These are phyloP conservation scores for Candida tropicalis DNA, from an alignment of 1,139 yeast genomes.

Conservation along the genomic window DNA sequence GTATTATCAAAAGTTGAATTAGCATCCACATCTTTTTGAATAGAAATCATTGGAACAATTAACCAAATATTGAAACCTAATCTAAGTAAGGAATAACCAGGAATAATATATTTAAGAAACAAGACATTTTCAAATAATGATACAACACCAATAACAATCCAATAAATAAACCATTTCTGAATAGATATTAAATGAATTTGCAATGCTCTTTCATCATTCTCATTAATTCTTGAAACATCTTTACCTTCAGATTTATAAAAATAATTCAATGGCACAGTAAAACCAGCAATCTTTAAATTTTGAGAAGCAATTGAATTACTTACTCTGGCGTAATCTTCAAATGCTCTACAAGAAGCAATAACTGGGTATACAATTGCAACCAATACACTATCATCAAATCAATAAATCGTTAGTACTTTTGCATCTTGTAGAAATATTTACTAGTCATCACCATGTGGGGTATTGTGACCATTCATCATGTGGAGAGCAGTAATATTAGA, in stretches of 20 bases:
- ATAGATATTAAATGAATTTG: conserved; percentile 38
- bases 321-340: conserved; percentile 40
- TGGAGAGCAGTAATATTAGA: not conserved
- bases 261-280: conserved; percentile 35
- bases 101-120: conserved; percentile 40
- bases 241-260: conserved; percentile 5
- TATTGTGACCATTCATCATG: not conserved
- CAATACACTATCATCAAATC: conserved; percentile 16
- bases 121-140: conserved; percentile 35
- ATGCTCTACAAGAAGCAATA: conserved; percentile 54
- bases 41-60: conserved; percentile 44
- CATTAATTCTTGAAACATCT: conserved; percentile 8
- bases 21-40: conserved; percentile 11
- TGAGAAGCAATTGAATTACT: conserved; percentile 27
- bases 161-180: conserved; percentile 61
- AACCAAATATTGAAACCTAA: conserved; percentile 55
- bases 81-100: conserved; percentile 48
- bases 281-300: conserved; percentile 33
- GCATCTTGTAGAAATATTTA: too few species aligned
- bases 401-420: not conserved
- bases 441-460: too few species aligned
- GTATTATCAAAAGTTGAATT: conserved; percentile 17
- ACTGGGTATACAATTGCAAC: conserved; percentile 55
- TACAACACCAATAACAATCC: conserved; percentile 51
- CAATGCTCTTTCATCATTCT: conserved; percentile 22